Evolutionary conservation across 331 rosid species (phyloP).

Genomic region (Erythrophleum ivorense): DNA sequence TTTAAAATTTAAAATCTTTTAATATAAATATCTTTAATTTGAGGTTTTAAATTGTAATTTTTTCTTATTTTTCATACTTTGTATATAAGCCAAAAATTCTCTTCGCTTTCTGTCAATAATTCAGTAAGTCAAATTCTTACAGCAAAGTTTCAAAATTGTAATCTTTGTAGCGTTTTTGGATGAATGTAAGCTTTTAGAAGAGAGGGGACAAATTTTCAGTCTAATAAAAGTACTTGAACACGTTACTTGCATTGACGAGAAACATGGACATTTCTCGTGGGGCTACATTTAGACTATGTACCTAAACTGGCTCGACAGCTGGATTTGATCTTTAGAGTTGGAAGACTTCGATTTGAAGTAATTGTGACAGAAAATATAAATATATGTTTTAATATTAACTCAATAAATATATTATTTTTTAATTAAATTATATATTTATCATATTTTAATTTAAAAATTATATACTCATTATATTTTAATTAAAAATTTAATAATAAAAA

Average conservation of each 20-base stretch:
- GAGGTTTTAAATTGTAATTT: too few species aligned
- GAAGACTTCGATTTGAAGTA: not conserved
- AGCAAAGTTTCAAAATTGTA: not conserved
- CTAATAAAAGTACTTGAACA: conserved; percentile 16
- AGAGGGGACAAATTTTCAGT: not conserved
- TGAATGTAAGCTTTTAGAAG: not conserved
- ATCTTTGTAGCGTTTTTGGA: not conserved
- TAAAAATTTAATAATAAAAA: too few species aligned
- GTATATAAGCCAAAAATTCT: not conserved
- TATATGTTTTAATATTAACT: too few species aligned
- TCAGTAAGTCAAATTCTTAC: not conserved
- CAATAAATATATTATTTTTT: too few species aligned
- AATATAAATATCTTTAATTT: too few species aligned
- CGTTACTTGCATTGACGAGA: conserved; percentile 14
- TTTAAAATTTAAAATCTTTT: too few species aligned
- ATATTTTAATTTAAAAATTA: too few species aligned
- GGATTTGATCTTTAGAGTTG: not conserved
- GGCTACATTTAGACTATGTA: conserved; percentile 3
- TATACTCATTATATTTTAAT: too few species aligned
- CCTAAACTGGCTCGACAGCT: not conserved
- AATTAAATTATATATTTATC: too few species aligned
- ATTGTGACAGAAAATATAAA: too few species aligned
- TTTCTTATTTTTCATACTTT: not conserved
- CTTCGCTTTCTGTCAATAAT: not conserved
- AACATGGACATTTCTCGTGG: not conserved